Conservation (phyloP, 768 basidiomycete species). For the Boletus edulis region DNA sequence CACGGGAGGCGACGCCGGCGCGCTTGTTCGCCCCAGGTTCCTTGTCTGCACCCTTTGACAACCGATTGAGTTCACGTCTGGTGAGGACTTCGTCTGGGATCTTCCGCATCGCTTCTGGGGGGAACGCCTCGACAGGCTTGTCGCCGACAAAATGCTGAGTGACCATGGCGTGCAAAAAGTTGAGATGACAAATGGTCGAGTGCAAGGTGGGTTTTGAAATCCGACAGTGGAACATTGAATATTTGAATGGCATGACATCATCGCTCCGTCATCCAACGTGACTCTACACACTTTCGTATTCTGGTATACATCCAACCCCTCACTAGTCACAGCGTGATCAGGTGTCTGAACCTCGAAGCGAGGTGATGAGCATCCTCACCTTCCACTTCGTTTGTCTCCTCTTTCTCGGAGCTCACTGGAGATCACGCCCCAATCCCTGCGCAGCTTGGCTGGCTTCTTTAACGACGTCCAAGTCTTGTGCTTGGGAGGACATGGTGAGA, state of each 20-base stretch:
- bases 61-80: conserved; percentile 15
- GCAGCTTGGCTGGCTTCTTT: not conserved
- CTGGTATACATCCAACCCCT: too few species aligned
- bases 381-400: not conserved
- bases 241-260: conserved; percentile 10
- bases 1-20: conserved; percentile 25
- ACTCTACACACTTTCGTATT: too few species aligned
- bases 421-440: not conserved
- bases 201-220: not conserved
- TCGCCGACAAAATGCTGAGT: conserved; percentile 28
- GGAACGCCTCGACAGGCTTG: conserved; percentile 24
- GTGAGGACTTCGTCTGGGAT: conserved; percentile 24
- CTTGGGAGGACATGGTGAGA: not conserved
- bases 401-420: not conserved
- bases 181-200: not conserved
- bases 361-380: not conserved
- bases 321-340: too few species aligned
- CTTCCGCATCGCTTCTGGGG: conserved; percentile 16
- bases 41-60: conserved; percentile 8
- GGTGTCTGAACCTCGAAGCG: not conserved
- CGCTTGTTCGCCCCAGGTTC: conserved; percentile 28
- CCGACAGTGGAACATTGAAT: too few species aligned
- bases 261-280: not conserved
- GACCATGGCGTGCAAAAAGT: conserved; percentile 8
- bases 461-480: not conserved